Percentiles rank a stretch among this genome's conserved stretches.
Evolutionary conservation across 139 green algal genomes (phyloP).

Genomic region (Zygnema cylindricum): DNA sequence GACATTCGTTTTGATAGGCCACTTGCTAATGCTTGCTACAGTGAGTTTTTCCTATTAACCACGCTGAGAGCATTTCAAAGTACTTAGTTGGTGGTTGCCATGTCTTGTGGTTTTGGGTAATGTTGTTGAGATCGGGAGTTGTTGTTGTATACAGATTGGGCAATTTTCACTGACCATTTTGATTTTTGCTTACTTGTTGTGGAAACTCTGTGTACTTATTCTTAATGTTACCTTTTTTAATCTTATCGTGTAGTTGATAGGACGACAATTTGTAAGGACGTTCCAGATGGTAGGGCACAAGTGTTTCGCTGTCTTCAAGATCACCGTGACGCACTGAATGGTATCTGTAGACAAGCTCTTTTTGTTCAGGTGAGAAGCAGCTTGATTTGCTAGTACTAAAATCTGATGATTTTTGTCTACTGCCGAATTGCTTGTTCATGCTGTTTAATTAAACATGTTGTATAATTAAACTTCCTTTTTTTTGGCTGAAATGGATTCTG

Average conservation of each 20-base stretch:
- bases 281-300: slow-evolving; percentile 62
- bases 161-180: not conserved
- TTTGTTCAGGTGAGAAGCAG: slow-evolving; percentile 53
- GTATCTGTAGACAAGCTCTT: slow-evolving; percentile 73
- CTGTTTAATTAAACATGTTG: too few species aligned
- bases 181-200: too few species aligned
- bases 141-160: not conserved
- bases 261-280: slow-evolving; percentile 54
- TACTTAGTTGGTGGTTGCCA: too few species aligned
- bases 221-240: too few species aligned
- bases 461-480: not conserved
- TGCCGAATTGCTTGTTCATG: too few species aligned
- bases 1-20: slow-evolving; percentile 86
- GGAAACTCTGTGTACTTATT: too few species aligned
- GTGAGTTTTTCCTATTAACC: slow-evolving; percentile 8
- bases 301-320: slow-evolving; percentile 85
- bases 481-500: not conserved
- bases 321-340: slow-evolving; percentile 70
- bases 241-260: slow-evolving; percentile 56
- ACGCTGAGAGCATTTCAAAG: too few species aligned
- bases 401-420: too few species aligned
- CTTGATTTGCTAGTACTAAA: not conserved
- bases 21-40: slow-evolving; percentile 59
- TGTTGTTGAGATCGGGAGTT: too few species aligned
- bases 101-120: too few species aligned